Conservation (phyloP, 2,329 filamentous ascomycete species). For the Ustilaginoidea virens region DNA sequence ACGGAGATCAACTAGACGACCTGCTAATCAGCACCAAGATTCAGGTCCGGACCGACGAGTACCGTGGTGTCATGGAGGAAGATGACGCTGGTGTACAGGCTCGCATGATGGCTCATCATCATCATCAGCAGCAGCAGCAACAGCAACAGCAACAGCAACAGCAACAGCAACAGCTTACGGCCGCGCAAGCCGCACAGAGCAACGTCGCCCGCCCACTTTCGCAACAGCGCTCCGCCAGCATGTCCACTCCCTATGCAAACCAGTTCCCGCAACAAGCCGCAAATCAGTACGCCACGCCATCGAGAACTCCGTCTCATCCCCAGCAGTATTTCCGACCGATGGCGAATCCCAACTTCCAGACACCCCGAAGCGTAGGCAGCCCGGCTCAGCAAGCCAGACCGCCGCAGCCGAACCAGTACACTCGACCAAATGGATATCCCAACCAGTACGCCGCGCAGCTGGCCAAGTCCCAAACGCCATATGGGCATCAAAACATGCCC, state of each 20-base stretch:
- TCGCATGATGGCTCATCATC: constrained; percentile 26
- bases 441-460: constrained; percentile 32
- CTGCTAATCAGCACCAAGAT: constrained; percentile 70
- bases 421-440: constrained; percentile 31
- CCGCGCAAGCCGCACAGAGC: constrained; percentile 12
- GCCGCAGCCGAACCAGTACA: constrained; percentile 31
- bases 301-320: constrained; percentile 26
- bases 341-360: constrained; percentile 26
- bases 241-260: constrained; percentile 24
- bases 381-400: constrained; percentile 16
- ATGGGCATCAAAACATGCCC: constrained; percentile 33
- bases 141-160: constrained; percentile 2
- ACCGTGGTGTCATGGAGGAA: constrained; percentile 69
- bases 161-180: neutral
- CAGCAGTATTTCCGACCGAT: constrained; percentile 29
- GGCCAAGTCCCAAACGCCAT: constrained; percentile 35
- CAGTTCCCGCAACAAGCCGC: constrained; percentile 27
- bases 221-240: constrained; percentile 23
- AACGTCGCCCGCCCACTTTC: constrained; percentile 16
- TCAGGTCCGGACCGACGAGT: constrained; percentile 55
- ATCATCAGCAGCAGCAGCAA: constrained; percentile 8
- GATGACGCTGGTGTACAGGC: constrained; percentile 50
- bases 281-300: constrained; percentile 32
- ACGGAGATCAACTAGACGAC: constrained; percentile 73
- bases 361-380: constrained; percentile 20